Conservation (phyloP, 805 yeast species). For the Maudiozyma turicensis region DNA sequence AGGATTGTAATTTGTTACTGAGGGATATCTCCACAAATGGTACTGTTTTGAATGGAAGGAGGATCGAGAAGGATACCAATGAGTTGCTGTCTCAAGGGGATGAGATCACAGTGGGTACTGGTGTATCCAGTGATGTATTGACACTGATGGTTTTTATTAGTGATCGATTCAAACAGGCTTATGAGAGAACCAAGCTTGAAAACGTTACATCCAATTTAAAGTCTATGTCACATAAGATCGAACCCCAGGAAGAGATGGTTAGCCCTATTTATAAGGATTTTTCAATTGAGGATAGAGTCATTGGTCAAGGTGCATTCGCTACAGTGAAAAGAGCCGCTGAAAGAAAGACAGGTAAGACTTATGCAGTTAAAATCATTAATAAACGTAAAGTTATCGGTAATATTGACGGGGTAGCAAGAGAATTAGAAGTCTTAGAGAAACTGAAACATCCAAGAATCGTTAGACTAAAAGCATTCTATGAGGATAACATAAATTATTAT, state of each 20-base stretch:
- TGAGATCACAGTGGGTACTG: conserved; percentile 82
- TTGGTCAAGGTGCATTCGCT: conserved; percentile 98
- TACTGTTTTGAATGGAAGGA: conserved; percentile 68
- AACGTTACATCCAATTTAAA: background rate
- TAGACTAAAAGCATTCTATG: conserved; percentile 70
- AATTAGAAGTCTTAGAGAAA: conserved; percentile 67
- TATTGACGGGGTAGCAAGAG: conserved; percentile 75
- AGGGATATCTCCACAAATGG: conserved; percentile 84
- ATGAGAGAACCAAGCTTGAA: conserved; percentile 13
- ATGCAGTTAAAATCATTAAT: conserved; percentile 84
- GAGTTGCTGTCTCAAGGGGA: conserved; percentile 86
- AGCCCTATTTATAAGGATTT: conserved; percentile 38
- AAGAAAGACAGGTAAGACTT: conserved; percentile 73
- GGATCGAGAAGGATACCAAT: conserved; percentile 66
- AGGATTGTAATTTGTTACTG: conserved; percentile 39
- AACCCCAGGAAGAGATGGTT: too few species aligned
- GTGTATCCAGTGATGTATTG: conserved; percentile 61
- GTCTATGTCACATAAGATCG: background rate
- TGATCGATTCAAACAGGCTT: conserved; percentile 24
- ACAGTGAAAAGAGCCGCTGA: conserved; percentile 87
- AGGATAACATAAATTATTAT: conserved; percentile 71
- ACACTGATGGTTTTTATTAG: conserved; percentile 40
- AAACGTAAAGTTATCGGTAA: conserved; percentile 73
- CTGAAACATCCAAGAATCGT: conserved; percentile 83
- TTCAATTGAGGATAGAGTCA: conserved; percentile 71